Evolutionary conservation across 495 filamentous ascomycete genomes (phyloP), one percentile per base, ranked within the genome.

Genomic region (Aspergillus kassunensis): DNA sequence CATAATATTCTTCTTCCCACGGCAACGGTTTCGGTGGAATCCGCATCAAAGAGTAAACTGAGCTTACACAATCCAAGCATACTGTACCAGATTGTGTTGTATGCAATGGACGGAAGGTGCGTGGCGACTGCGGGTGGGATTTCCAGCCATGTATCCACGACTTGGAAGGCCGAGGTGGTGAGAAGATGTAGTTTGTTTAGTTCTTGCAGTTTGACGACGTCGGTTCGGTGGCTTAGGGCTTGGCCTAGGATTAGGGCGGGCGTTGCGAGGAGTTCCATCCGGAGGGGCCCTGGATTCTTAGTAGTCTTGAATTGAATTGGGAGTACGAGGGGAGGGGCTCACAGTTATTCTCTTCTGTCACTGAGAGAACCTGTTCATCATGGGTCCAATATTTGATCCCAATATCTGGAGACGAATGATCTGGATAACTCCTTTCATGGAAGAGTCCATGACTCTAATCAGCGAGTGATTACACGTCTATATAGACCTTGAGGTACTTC

Each of bases 191-290:
- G 27, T 31, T 43, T 27, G 6, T 23, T 37, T 5, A 42, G n/a
- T 25, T 48, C 25, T 11, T 29, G n/a, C n/a, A 44, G 34, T 1
- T 34, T 11, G 30, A 52, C 48, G 13, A 49, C 19, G 19, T 43
- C 35, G 11, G 23, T 36, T 13, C 24, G 33, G n/a, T 24, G 34
- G 1, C 46, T n/a, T 4, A 52, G 24, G n/a, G 46, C 40, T 15
- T 57, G 49, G 2, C 54, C 54, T 1, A 52, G 44, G 11, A 57
- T 27, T 1, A 52, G 16, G 3, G 34, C 33, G 1, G 54, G 24
- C 11, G 29, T 29, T 11, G 33, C 54, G 21, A 15, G 13, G 3
- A 42, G 5, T 11, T 51, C 36, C 11, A 51, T n/a, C 2, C 18
- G 44, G 7, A 48, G 30, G 2, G 44, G 16, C 44, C 15, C 48